Evolutionary conservation across 2,329 filamentous ascomycete genomes (phyloP), one percentile per base, ranked within the genome.

Genomic region (Domatiomyces globalis): DNA sequence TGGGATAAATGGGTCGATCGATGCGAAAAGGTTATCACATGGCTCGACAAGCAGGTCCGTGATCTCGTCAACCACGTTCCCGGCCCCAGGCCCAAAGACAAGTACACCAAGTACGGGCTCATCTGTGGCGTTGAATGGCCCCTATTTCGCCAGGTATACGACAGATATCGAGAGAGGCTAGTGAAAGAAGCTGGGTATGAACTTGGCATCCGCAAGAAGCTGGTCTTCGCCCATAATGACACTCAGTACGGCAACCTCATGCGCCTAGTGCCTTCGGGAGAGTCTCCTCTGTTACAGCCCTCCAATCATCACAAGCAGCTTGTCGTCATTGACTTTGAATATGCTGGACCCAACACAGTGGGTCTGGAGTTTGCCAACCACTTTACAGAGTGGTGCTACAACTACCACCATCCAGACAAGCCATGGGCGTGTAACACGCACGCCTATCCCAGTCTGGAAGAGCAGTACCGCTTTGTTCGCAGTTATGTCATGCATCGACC

Each of bases 241-340:
- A 95, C 92, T 4, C 92, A 98, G 81, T 96, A 98, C 63, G 92
- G 92, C 57, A 98, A 98, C 65, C 92, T 98, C 56, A 80, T 98
- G 48, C 87, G 89, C 39, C 71, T 83, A 66, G 78, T 87, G 58
- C 79, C 79, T 1, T 71, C 71, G 42, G 76, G 74, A 47, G 83
- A 88, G 60, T 95, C 89, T 0, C 92, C 90, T 0, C 77, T 96
- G 6, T 76, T 95, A 9, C 79, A 92, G 48, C 88, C 92, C 0
- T 82, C 85, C 53, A 96, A 96, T 67, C 82, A 90, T 60, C 92
- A 98, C 71, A 96, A 94, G 67, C 90, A 94, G 68, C 78, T 98
- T 12, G 78, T 96, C 15, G 92, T 98, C 57, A 98, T 98, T 63
- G 92, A 98, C 66, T 98, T 98, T 62, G 92, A 98, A 64, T 98